Base-by-base conservation (phyloP, 2,329 filamentous ascomycete species). In the Botryotinia calthae region DNA sequence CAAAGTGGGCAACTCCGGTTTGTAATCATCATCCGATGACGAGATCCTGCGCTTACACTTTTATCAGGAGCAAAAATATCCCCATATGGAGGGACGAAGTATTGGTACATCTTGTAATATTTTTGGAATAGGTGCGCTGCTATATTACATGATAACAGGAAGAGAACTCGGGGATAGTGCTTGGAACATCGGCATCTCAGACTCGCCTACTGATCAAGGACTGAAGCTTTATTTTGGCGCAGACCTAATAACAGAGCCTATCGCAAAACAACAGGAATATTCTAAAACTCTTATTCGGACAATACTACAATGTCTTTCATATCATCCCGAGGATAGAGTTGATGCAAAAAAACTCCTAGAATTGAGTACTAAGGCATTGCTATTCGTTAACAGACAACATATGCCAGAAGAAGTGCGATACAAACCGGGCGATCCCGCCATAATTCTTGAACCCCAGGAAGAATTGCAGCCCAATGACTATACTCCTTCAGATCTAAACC, bases 121-220 rank as follows among this genome's bases (percentile, higher is more conserved):
- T 6, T 64, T 64, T 64, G 62, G 62, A 64, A 64, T 64, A 31
- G 62, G 62, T 16, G 62, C 62, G n/a, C 25, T 64, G 12, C 2
- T 64, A 46, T 64, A 64, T 16, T 34, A 64, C 14, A 31, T 64
- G 42, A 64, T 64, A 46, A 46, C 12, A 12, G 18, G 28, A 16
- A 28, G 31, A 25, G 9, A 31, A 25, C 16, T 64, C 12, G 42
- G 28, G 4, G 20, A 64, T 25, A 42, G 62, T 34, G 62, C 42
- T 5, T 64, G 62, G 62, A 46, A 34, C 22, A 22, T 64, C 14
- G 62, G 28, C 9, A 28, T 44, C 10, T 40, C 59, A n/a, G 37
- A 40, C 7, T n/a, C 37, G 7, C 22, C 59, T 9, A 18, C 22
- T n/a, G 34, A 42, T 62, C 37, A n/a, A 42, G 25, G 25, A 20